Evolutionary conservation across 2,329 filamentous ascomycete species (phyloP).

Genomic region (Berkeleyomyces rouxiae): DNA sequence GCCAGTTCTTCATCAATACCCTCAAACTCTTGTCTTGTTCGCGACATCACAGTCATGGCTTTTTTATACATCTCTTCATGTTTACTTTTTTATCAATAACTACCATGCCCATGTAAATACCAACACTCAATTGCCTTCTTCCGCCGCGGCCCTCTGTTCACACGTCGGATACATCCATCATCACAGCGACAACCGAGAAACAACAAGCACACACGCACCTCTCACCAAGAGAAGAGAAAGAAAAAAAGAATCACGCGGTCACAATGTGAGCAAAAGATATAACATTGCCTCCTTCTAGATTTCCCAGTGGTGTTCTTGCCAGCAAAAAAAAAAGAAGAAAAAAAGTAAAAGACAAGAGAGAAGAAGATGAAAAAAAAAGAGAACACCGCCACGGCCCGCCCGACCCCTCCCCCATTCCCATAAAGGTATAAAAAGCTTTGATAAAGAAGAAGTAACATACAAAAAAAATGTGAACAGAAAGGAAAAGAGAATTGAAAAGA

Average conservation of each 20-base stretch:
- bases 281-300: neutral
- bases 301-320: neutral
- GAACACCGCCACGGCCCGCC: neutral
- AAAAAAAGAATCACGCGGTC: neutral
- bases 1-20: neutral
- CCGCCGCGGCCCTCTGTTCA: no score
- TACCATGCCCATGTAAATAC: no score
- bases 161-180: no score
- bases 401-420: neutral
- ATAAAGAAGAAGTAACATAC: neutral
- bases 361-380: conserved; percentile 4
- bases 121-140: no score
- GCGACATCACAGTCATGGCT: neutral
- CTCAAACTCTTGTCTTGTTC: neutral
- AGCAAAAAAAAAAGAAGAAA: conserved; percentile 4
- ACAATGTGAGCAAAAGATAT: neutral
- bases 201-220: no score
- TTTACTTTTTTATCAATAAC: neutral
- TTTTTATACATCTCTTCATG: neutral
- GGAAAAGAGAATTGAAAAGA: neutral
- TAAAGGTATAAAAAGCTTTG: neutral
- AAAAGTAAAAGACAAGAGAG: no score
- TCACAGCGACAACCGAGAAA: no score
- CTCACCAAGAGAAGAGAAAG: neutral
- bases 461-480: neutral